Evolutionary conservation across 2,329 filamentous ascomycete genomes (phyloP).

Genomic region (Fusarium papillatum): DNA sequence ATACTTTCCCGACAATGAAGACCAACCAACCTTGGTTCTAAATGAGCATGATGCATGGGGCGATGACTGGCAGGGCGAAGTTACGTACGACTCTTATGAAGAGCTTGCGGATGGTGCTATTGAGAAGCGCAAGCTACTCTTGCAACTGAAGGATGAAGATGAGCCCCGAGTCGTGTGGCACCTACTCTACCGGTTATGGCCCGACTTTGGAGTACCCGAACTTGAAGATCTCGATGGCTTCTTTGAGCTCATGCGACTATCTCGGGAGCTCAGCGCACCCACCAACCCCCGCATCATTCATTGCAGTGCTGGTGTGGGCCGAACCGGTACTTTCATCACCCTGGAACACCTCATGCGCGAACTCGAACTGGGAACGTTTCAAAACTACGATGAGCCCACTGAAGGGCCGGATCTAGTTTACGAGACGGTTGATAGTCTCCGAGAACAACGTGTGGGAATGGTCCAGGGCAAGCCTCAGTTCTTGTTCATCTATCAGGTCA

Average conservation of each 20-base stretch:
- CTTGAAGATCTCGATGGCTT: constrained; percentile 77
- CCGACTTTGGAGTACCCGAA: constrained; percentile 88
- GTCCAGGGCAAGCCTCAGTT: constrained; percentile 92
- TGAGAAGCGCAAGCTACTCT: constrained; percentile 80
- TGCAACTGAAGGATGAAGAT: constrained; percentile 63
- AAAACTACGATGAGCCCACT: constrained; percentile 55
- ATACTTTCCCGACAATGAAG: constrained; percentile 80
- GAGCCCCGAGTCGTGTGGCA: constrained; percentile 79
- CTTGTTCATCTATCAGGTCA: constrained; percentile 88
- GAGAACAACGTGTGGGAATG: constrained; percentile 94
- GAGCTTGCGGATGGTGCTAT: constrained; percentile 68
- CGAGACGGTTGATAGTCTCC: constrained; percentile 82
- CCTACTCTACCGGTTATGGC: constrained; percentile 89
- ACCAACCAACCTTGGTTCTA: constrained; percentile 66
- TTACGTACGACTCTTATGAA: constrained; percentile 77
- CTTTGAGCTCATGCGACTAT: constrained; percentile 77
- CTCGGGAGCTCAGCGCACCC: constrained; percentile 67
- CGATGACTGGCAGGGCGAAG: constrained; percentile 76
- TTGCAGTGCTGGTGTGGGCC: constrained; percentile 93
- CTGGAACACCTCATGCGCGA: constrained; percentile 93
- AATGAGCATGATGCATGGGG: constrained; percentile 76
- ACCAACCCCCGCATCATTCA: constrained; percentile 82
- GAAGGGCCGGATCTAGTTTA: constrained; percentile 75
- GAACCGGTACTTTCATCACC: constrained; percentile 95
- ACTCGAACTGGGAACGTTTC: constrained; percentile 80